Conservation (phyloP, 2,329 filamentous ascomycete genomes). For the Aspergillus sclerotialis region DNA sequence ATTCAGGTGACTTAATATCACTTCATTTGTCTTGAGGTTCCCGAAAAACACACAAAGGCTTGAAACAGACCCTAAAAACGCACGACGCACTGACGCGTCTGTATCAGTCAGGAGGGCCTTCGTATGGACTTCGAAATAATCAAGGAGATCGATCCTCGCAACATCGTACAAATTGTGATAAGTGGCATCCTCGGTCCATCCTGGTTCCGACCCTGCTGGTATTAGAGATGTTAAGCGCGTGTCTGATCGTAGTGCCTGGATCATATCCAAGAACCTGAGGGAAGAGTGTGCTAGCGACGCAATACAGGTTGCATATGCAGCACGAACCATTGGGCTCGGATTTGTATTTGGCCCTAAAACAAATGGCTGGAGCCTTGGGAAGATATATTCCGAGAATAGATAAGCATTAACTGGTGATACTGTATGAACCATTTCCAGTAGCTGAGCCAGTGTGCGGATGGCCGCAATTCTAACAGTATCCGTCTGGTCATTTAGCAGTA, state of each 20-base stretch:
- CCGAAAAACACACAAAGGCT: slow-evolving; percentile 94
- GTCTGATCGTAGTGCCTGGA: slow-evolving; percentile 77
- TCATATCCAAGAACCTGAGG: slow-evolving; percentile 78
- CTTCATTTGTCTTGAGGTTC: slow-evolving; percentile 83
- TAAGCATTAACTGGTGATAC: slow-evolving; percentile 69
- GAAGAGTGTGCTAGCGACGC: slow-evolving; percentile 83
- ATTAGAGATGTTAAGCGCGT: slow-evolving; percentile 71
- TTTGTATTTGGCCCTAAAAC: slow-evolving; percentile 46
- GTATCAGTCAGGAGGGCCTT: slow-evolving; percentile 83
- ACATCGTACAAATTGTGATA: slow-evolving; percentile 83
- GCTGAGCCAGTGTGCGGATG: slow-evolving; percentile 77
- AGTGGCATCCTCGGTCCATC: slow-evolving; percentile 58
- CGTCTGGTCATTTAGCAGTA: slow-evolving; percentile 70
- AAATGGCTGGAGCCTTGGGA: slow-evolving; percentile 53
- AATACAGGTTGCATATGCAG: slow-evolving; percentile 87
- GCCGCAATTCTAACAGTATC: slow-evolving; percentile 82
- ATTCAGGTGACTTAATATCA: slow-evolving; percentile 92
- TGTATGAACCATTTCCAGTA: slow-evolving; percentile 79
- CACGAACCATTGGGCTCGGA: slow-evolving; percentile 66
- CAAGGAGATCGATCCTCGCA: slow-evolving; percentile 73
- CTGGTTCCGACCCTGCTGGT: slow-evolving; percentile 66
- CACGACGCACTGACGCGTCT: slow-evolving; percentile 77
- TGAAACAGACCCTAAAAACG: slow-evolving; percentile 85
- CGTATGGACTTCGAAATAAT: slow-evolving; percentile 79
- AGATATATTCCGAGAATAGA: slow-evolving; percentile 60